phyloP scores from a whole-genome alignment of 805 yeast genomes.

The Cyberlindnera mrakii region DNA sequence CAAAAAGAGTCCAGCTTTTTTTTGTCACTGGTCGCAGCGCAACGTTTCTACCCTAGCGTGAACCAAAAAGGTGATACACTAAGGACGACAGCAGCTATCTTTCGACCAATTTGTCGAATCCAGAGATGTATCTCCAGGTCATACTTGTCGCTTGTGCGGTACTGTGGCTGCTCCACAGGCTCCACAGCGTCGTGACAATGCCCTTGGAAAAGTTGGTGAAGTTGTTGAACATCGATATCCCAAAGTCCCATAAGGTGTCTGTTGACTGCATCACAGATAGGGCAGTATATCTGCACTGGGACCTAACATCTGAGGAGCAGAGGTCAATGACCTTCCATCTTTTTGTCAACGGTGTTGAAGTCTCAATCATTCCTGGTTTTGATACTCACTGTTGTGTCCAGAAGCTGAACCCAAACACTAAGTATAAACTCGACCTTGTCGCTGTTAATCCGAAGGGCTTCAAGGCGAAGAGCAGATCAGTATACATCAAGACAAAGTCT shows the following conservation, averaged over 20 bases:
- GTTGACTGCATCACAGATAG: constrained; percentile 44
- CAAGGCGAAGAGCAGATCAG: constrained; percentile 35
- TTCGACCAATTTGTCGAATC: neutral
- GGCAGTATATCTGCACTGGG: constrained; percentile 53
- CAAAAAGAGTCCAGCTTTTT: neutral
- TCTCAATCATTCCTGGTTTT: constrained; percentile 28
- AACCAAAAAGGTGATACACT: neutral
- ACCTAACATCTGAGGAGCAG: constrained; percentile 24
- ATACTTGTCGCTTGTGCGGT: constrained; percentile 14
- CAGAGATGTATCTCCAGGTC: constrained; percentile 18
- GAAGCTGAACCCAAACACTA: constrained; percentile 28
- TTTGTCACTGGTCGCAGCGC: neutral
- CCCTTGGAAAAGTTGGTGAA: constrained; percentile 43
- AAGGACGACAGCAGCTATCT: neutral
- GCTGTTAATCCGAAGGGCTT: constrained; percentile 34
- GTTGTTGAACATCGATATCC: constrained; percentile 45
- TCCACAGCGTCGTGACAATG: constrained; percentile 19
- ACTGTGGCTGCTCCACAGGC: constrained; percentile 19
- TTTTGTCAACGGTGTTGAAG: constrained; percentile 35
- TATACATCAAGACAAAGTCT: constrained; percentile 34
- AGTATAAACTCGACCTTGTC: constrained; percentile 38
- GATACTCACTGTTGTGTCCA: constrained; percentile 31
- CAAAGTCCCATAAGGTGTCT: constrained; percentile 48
- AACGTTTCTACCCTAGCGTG: neutral
- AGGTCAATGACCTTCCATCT: constrained; percentile 31